Conservation (phyloP, 495 filamentous ascomycete species). For the Aspergillus haitiensis region DNA sequence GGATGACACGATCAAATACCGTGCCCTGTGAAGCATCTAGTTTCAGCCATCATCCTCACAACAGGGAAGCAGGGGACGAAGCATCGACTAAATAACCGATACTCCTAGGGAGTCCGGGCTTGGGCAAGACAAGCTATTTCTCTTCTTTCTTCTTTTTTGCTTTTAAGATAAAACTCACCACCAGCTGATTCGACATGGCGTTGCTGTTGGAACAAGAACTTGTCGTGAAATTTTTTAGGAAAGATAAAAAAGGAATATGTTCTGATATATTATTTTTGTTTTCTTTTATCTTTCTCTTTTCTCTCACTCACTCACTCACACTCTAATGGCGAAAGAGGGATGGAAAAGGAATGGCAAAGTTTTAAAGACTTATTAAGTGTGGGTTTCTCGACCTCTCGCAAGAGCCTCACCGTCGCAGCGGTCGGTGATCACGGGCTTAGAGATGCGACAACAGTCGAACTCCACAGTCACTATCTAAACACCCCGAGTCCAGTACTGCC, state of each 20-base stretch:
- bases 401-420: slow-evolving; percentile 21
- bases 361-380: slow-evolving; percentile 14
- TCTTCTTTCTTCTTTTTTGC: slow-evolving; percentile 1
- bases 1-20: slow-evolving; percentile 87
- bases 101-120: slow-evolving; percentile 5
- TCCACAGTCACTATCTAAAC: slow-evolving; percentile 20
- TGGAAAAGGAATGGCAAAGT: slow-evolving; percentile 6
- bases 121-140: slow-evolving; percentile 16
- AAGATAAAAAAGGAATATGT: slow-evolving; percentile 6
- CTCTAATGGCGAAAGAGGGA: slow-evolving; percentile 11
- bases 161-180: slow-evolving; percentile 54
- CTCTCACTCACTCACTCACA: slow-evolving; percentile 8
- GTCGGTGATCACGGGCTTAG: slow-evolving; percentile 26
- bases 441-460: slow-evolving; percentile 22
- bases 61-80: slow-evolving; percentile 21
- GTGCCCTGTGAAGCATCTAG: slow-evolving; percentile 56
- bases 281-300: neutral
- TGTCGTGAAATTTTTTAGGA: slow-evolving; percentile 15
- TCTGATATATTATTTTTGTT: slow-evolving; percentile 9
- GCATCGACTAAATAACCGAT: slow-evolving; percentile 17
- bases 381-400: slow-evolving; percentile 18
- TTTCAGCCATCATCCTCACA: slow-evolving; percentile 35
- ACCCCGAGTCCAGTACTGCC: slow-evolving; percentile 11
- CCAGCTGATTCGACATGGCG: slow-evolving; percentile 63
- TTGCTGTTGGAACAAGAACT: slow-evolving; percentile 16